Evolutionary conservation across 2,329 filamentous ascomycete genomes (phyloP).

Genomic region (Aureobasidium namibiae): DNA sequence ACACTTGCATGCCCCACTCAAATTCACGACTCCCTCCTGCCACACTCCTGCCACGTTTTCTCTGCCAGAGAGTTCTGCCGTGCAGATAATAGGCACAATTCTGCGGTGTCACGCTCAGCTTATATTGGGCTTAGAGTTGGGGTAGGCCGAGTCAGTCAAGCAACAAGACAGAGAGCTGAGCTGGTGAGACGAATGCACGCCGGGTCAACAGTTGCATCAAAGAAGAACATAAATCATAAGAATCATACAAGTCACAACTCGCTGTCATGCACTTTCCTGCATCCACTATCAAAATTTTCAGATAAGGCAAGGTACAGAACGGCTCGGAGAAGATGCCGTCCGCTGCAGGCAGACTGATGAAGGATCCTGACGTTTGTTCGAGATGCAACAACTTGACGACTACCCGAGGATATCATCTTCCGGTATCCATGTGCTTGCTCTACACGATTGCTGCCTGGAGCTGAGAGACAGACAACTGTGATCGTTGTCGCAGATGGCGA

Average conservation of each 20-base stretch:
- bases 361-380: background rate
- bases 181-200: too few relatives aligned
- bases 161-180: background rate
- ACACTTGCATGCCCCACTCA: background rate
- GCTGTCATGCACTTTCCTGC: background rate
- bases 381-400: background rate
- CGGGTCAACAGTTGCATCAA: background rate
- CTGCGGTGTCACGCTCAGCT: background rate
- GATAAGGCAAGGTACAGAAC: background rate
- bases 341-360: too few relatives aligned
- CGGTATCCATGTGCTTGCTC: background rate
- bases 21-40: background rate
- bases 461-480: background rate
- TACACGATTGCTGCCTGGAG: background rate
- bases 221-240: background rate
- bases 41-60: background rate
- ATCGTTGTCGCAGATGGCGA: background rate
- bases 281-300: background rate
- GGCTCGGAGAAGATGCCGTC: background rate
- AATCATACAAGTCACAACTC: background rate
- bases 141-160: background rate
- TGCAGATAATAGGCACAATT: background rate
- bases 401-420: too few relatives aligned
- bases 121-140: background rate
- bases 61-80: background rate